Evolutionary conservation across 1,284 basidiomycete genomes (phyloP).

Genomic region (Schizopora paradoxa): DNA sequence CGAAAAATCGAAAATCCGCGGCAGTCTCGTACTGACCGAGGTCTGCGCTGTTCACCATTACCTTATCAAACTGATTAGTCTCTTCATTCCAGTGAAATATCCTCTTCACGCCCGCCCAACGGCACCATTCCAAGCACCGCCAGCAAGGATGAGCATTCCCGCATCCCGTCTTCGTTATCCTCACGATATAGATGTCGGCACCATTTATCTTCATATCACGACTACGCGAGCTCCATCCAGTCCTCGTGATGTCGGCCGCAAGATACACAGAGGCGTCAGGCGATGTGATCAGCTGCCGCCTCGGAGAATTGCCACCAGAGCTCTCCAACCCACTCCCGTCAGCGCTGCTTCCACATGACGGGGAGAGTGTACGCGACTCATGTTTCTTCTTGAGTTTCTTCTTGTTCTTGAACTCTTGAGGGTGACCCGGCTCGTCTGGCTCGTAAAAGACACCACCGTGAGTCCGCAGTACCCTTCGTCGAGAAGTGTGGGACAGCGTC

Average conservation of each 20-base stretch:
- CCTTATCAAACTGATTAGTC: conserved; percentile 40
- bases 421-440: conserved; percentile 12
- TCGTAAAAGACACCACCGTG: conserved; percentile 23
- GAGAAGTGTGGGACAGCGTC: conserved; percentile 18
- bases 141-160: conserved; percentile 48
- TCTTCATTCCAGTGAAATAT: conserved; percentile 49
- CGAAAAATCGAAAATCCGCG: conserved; percentile 40
- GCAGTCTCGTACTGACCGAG: conserved; percentile 41
- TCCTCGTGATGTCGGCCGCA: conserved; percentile 17
- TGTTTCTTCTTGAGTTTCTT: conserved; percentile 13
- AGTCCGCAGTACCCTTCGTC: conserved; percentile 21
- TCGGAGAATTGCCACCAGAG: conserved; percentile 11
- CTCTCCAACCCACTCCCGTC: conserved; percentile 13
- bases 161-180: conserved; percentile 43
- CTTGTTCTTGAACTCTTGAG: conserved; percentile 14
- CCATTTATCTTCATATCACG: conserved; percentile 44
- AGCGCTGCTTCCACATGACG: conserved; percentile 12
- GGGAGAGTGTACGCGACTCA: conserved; percentile 4
- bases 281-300: conserved; percentile 11
- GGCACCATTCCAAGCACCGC: conserved; percentile 51
- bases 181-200: conserved; percentile 50
- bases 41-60: conserved; percentile 45
- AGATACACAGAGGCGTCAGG: conserved; percentile 6
- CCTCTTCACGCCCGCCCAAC: conserved; percentile 53
- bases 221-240: conserved; percentile 33